Evolutionary conservation across 2,329 filamentous ascomycete species (phyloP).

Genomic region (Pseudogymnoascus sp.): DNA sequence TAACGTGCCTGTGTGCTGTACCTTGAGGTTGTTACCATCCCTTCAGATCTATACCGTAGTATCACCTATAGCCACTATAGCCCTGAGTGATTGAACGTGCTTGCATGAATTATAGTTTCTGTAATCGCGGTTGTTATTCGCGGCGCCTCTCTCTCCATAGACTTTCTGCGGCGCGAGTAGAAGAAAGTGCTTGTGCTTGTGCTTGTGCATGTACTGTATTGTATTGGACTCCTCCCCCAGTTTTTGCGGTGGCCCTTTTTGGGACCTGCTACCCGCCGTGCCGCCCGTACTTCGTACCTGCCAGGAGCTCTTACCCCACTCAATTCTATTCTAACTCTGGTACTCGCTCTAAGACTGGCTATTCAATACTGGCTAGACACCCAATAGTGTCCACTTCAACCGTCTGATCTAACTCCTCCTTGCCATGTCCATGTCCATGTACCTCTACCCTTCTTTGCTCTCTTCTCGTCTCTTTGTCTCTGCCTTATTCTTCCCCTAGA

Average conservation of each 20-base stretch:
- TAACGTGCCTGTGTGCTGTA: not conserved
- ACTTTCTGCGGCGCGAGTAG: too few relatives aligned
- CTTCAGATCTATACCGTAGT: too few relatives aligned
- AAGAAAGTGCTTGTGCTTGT: too few relatives aligned
- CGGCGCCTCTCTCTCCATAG: too few relatives aligned
- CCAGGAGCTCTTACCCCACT: conserved; percentile 1
- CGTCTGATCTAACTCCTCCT: conserved; percentile 2
- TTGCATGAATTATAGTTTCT: too few relatives aligned
- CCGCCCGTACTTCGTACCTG: conserved; percentile 2
- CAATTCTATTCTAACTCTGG: not conserved
- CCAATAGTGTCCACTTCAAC: not conserved
- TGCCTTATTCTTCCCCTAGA: not conserved
- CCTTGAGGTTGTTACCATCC: too few relatives aligned
- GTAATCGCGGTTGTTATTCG: too few relatives aligned
- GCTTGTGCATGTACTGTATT: not conserved
- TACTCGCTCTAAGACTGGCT: not conserved
- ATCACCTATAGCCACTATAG: too few relatives aligned
- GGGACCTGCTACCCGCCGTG: conserved; percentile 5
- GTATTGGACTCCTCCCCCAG: not conserved
- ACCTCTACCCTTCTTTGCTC: not conserved
- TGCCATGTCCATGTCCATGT: not conserved
- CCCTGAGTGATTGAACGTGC: too few relatives aligned
- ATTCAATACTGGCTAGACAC: not conserved
- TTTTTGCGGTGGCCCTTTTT: not conserved
- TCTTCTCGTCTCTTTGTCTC: not conserved